Percentiles rank a stretch among this genome's conserved stretches.
Conservation (phyloP, 83 land plant genomes). For the Diphasiastrum complanatum region DNA sequence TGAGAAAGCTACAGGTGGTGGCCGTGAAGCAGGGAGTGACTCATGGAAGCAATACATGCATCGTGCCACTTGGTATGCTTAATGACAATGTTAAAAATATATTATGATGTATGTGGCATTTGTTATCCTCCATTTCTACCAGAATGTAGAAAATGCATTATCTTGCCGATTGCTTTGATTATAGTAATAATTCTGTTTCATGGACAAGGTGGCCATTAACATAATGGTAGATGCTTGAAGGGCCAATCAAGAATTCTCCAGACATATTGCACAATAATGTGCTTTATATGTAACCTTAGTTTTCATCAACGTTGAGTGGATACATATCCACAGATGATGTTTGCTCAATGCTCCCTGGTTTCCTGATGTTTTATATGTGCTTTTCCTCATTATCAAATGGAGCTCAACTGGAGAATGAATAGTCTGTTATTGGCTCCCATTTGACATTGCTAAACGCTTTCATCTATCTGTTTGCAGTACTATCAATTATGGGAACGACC, state of each 20-base stretch:
- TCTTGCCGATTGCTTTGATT: no score
- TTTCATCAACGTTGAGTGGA: background rate
- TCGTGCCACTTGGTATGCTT: conserved; percentile 70
- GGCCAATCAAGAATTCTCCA: no score
- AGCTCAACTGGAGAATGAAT: background rate
- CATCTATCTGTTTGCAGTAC: conserved; percentile 42
- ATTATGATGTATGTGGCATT: background rate
- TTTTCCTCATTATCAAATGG: background rate
- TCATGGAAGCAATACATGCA: conserved; percentile 96
- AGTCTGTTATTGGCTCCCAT: conserved; percentile 1
- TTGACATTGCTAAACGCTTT: background rate
- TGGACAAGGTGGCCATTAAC: no score
- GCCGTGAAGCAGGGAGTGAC: conserved; percentile 95
- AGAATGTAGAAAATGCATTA: background rate
- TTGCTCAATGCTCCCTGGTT: background rate
- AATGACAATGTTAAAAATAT: conserved; percentile 1
- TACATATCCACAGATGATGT: background rate
- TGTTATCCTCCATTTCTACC: background rate
- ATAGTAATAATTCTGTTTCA: no score
- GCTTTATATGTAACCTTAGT: no score
- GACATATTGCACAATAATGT: no score
- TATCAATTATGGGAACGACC: conserved; percentile 65
- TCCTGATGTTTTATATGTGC: background rate
- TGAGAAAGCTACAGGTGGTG: conserved; percentile 94
- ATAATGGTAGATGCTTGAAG: no score